Evolutionary conservation across 2,329 filamentous ascomycete species (phyloP), one percentile per base, ranked within the genome.

Genomic region (Dichotomopilus funicola): DNA sequence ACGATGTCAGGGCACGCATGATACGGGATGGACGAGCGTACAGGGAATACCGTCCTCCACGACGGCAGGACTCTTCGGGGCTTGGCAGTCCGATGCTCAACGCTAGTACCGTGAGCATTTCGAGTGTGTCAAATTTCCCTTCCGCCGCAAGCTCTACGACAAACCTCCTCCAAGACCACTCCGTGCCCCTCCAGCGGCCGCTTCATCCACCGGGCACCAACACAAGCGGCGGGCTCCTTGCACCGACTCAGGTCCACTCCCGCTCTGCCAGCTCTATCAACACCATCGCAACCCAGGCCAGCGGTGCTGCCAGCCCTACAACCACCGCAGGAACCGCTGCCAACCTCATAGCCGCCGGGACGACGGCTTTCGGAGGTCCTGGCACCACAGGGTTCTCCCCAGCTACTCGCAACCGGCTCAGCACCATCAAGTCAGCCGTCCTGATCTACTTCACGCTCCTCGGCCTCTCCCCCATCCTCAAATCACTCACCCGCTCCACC

Each of bases 391-490:
- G 19, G 19, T 27, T 27, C 19, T 27, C 19, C 19, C 19, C 19
- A 27, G 19, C 19, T 27, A 27, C 19, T 27, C 19, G 19, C 62
- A 73, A 80, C 53, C 78, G 81, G 19, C 66, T 96, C 4, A 84
- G 87, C 37, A 96, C 94, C 0, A 84, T 91, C 63, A 97, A 97
- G 72, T 96, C 91, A 0, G 91, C 91, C 0, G 77, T 95, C 40
- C 79, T 97, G 49, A 97, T 97, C 65, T 96, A 95, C 73, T 95
- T 88, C 63, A 91, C 91, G 4, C 79, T 99, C 11, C 82, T 97
- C 3, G 94, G 92, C 9, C 80, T 99, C 4, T 95, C 89, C 43
- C 94, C 94, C 0, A 97, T 99, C 61, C 83, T 99, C 59, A 96
- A 96, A 71, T 96, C 91, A 1, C 81, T 99, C n/a, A 99, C 94